A percentile compares a stretch with the other conserved stretches of the same genome.
phyloP scores from a whole-genome alignment of 129 eudicot genomes.

The carrot (Daucus carota) region DH1_v3.0 NC_030381.2:18819501-18820000 shows the following conservation, averaged over 20 bases:
- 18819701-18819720: not conserved
- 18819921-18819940: not conserved
- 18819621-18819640: not conserved
- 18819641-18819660: not conserved
- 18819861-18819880: conserved; percentile 97
- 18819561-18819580: not conserved
- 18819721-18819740: not conserved
- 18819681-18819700: not conserved
- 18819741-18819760: not conserved
- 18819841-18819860: conserved; percentile 37
- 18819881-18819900: conserved; percentile 87
- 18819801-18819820: conserved; percentile 46
- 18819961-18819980: not conserved
- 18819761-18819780: not conserved
- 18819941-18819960: not conserved
- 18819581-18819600: not conserved
- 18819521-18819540: not conserved
- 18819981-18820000: not conserved
- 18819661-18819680: not conserved
- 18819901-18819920: conserved; percentile 14
- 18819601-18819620: too few relatives aligned
- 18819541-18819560: not conserved
- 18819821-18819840: conserved; percentile 39
- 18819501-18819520: not conserved
- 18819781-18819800: not conserved